Conservation (phyloP, 192 early-diverging fungal genomes). For the Funneliformis geosporum region DNA sequence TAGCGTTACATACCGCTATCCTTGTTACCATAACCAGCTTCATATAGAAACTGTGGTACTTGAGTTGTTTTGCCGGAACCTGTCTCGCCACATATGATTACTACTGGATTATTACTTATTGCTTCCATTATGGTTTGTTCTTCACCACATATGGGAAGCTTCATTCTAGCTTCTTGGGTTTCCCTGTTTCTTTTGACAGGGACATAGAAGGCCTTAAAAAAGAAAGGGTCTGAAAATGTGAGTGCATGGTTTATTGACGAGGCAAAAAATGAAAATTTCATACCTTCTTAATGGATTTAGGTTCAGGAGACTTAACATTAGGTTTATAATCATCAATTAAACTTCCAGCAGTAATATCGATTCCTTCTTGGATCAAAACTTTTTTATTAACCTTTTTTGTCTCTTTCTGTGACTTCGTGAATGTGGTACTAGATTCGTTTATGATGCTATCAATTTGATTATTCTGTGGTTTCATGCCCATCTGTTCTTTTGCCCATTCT, state of each 20-base stretch:
- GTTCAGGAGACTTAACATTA: constrained; percentile 32
- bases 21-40: constrained; percentile 95
- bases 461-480: constrained; percentile 35
- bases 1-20: constrained; percentile 49
- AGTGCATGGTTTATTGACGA: background rate
- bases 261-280: background rate
- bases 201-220: constrained; percentile 67
- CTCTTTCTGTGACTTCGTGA: background rate
- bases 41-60: constrained; percentile 96
- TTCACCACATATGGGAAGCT: constrained; percentile 89
- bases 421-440: constrained; percentile 16
- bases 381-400: constrained; percentile 24
- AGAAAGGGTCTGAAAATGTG: background rate
- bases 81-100: constrained; percentile 97
- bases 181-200: constrained; percentile 71
- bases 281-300: constrained; percentile 28
- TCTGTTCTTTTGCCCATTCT: constrained; percentile 36
- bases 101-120: constrained; percentile 80
- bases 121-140: constrained; percentile 99
- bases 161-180: constrained; percentile 73
- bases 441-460: constrained; percentile 37
- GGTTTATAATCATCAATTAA: constrained; percentile 31
- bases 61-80: constrained; percentile 97
- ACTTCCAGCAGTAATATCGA: constrained; percentile 35
- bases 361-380: constrained; percentile 38